Conservation (phyloP, 352 stramenopile species). For the Phytophthora meadii region DNA sequence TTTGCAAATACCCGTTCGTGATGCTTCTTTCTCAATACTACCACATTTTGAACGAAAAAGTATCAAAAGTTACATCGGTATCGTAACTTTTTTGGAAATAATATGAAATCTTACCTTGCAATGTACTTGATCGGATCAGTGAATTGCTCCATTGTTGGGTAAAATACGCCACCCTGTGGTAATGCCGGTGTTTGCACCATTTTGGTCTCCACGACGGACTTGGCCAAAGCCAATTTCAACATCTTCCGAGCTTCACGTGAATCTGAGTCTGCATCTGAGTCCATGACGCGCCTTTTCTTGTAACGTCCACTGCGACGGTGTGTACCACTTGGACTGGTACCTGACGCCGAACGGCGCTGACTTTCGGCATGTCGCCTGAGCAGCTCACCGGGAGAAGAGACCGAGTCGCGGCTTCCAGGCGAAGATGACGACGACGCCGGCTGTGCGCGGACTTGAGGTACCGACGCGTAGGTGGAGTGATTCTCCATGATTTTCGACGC, state of each 20-base stretch:
- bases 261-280: conserved; percentile 33
- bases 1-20: conserved; percentile 95
- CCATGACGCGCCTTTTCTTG: conserved; percentile 46
- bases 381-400: conserved; percentile 22
- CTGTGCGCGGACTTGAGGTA: background rate
- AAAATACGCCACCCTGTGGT: conserved; percentile 65
- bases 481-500: conserved; percentile 17
- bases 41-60: background rate
- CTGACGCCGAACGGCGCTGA: conserved; percentile 16
- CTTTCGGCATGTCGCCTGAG: conserved; percentile 31
- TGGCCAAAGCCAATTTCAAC: conserved; percentile 68
- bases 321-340: conserved; percentile 45
- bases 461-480: background rate
- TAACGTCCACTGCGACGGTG: conserved; percentile 31
- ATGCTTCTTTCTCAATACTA: conserved; percentile 68
- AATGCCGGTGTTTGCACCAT: conserved; percentile 35
- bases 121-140: conserved; percentile 91
- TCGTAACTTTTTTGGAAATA: background rate
- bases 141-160: conserved; percentile 89
- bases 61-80: background rate
- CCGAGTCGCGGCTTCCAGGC: conserved; percentile 14
- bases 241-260: conserved; percentile 51
- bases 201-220: conserved; percentile 65
- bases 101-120: conserved; percentile 39
- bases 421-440: background rate